Evolutionary conservation across 441 rosid species (phyloP).

Genomic region (Pelargonium fulgidum): DNA sequence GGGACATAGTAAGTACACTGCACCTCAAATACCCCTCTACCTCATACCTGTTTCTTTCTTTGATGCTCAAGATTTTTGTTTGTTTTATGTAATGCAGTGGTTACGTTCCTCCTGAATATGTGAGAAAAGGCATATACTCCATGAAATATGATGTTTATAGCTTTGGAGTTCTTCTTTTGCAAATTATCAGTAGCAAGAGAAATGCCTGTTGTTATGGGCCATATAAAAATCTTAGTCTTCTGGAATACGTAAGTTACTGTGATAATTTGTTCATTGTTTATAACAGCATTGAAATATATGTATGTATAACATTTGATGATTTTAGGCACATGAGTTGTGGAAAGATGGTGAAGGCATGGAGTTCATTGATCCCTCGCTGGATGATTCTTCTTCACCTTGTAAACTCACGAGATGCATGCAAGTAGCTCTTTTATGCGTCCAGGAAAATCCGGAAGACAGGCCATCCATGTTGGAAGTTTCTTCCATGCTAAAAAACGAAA

Average conservation of each 20-base stretch:
- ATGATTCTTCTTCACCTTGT: slow-evolving; percentile 12
- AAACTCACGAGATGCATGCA: slow-evolving; percentile 17
- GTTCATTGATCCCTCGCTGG: slow-evolving; percentile 12
- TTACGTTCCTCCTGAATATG: slow-evolving; percentile 24
- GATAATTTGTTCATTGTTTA: neutral
- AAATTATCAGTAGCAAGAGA: slow-evolving; percentile 24
- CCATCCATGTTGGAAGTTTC: slow-evolving; percentile 13
- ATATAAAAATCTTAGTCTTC: slow-evolving; percentile 18
- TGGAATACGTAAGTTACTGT: slow-evolving; percentile 14
- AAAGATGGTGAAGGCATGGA: slow-evolving; percentile 15
- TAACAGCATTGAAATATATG: neutral
- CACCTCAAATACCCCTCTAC: neutral
- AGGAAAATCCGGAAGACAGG: slow-evolving; percentile 16
- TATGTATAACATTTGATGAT: neutral
- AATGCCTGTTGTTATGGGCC: slow-evolving; percentile 8
- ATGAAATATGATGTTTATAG: slow-evolving; percentile 26
- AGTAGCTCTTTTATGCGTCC: slow-evolving; percentile 17
- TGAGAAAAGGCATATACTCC: slow-evolving; percentile 26
- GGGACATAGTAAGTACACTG: slow-evolving; percentile 30
- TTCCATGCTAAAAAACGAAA: slow-evolving; percentile 7
- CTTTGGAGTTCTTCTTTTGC: slow-evolving; percentile 26
- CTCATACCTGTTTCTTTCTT: neutral
- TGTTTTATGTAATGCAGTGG: slow-evolving; percentile 8
- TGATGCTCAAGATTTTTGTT: neutral
- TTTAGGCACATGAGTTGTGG: slow-evolving; percentile 21